Evolutionary conservation across 2,329 filamentous ascomycete genomes (phyloP).

Genomic region (Passalora sequoiae): DNA sequence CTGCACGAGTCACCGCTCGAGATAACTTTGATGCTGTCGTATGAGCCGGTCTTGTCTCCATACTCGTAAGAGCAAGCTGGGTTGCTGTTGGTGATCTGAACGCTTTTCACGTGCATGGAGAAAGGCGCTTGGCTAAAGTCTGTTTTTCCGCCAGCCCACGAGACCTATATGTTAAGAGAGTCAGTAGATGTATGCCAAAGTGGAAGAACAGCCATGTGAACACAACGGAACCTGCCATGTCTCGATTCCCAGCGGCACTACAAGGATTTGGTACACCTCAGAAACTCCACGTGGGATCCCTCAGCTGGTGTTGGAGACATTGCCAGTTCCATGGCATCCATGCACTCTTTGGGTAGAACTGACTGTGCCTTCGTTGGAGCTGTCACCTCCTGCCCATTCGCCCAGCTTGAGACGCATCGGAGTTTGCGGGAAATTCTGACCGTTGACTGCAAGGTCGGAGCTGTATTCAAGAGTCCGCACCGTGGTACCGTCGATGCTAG

Average conservation of each 20-base stretch:
- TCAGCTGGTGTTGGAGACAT: too few species aligned
- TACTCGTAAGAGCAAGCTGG: slow-evolving; percentile 49
- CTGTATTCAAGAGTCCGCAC: slow-evolving; percentile 63
- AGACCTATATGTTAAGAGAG: too few species aligned
- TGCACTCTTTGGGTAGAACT: too few species aligned
- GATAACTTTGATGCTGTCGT: slow-evolving; percentile 45
- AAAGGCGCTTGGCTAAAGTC: slow-evolving; percentile 46
- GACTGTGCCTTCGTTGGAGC: slow-evolving; percentile 53
- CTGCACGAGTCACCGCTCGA: slow-evolving; percentile 30
- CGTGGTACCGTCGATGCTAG: slow-evolving; percentile 63
- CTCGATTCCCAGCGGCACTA: too few species aligned
- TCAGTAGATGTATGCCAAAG: too few species aligned
- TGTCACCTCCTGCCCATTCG: slow-evolving; percentile 40
- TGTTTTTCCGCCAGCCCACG: slow-evolving; percentile 61
- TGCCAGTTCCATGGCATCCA: too few species aligned
- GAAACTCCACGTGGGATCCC: too few species aligned
- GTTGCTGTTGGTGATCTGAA: slow-evolving; percentile 50
- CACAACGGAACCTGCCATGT: too few species aligned
- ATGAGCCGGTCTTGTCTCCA: slow-evolving; percentile 45
- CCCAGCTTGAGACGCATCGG: slow-evolving; percentile 62
- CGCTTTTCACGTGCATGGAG: slow-evolving; percentile 48
- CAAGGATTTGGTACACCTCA: too few species aligned
- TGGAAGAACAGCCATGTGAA: too few species aligned
- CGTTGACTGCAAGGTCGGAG: slow-evolving; percentile 56
- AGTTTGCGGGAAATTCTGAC: slow-evolving; percentile 71